These are phyloP conservation scores for Grosmannia serpens DNA, from an alignment of 2,329 filamentous ascomycete genomes.

Conservation along the genomic window DNA sequence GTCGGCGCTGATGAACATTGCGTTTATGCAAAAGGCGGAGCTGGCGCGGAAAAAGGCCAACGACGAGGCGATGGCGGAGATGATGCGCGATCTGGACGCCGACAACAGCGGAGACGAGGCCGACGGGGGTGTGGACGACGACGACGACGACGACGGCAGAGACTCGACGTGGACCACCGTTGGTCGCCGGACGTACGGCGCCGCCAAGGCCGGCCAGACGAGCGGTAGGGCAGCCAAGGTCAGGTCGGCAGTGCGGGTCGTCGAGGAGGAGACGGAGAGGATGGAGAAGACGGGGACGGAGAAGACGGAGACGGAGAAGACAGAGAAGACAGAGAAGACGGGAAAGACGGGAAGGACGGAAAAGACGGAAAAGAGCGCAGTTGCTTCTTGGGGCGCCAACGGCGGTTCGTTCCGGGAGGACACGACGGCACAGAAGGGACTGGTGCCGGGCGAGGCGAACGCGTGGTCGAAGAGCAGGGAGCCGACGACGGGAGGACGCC, in stretches of 20 bases:
- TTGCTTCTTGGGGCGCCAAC: background rate
- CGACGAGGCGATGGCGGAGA: conserved; percentile 58
- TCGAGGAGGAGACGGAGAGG: background rate
- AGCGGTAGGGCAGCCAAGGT: background rate
- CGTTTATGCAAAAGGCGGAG: conserved; percentile 90
- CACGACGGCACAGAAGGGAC: background rate
- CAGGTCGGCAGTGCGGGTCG: background rate
- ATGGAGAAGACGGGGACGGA: background rate
- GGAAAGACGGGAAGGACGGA: background rate
- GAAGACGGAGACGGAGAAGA: background rate
- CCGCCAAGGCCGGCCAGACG: background rate
- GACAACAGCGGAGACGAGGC: conserved; percentile 1
- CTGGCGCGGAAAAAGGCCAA: conserved; percentile 67
- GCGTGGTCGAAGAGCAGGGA: conserved; percentile 6
- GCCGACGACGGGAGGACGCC: background rate
- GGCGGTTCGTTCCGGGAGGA: background rate
- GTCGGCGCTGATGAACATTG: conserved; percentile 68
- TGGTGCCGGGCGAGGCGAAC: conserved; percentile 2
- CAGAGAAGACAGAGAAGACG: background rate
- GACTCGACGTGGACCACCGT: background rate
- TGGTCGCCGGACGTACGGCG: conserved; percentile 12
- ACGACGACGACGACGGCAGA: conserved; percentile 3
- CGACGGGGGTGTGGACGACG: conserved; percentile 9
- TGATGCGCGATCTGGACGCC: conserved; percentile 57
- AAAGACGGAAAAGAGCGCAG: background rate